Conservation (phyloP, 305 asterid species). For the Solanum hybrid region DNA sequence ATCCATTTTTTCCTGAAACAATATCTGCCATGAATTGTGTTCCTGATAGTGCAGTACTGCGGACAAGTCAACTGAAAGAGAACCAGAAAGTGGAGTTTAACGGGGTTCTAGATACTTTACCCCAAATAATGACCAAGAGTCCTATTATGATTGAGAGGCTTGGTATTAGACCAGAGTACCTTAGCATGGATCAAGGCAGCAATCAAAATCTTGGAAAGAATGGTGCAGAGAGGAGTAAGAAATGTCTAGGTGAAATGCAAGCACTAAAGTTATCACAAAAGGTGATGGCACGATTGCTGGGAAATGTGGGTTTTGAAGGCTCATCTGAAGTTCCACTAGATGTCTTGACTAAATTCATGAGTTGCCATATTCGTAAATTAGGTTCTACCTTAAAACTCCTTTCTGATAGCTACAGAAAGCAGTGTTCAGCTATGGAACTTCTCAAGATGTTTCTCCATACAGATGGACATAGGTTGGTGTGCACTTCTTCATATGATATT, state of each 20-base stretch:
- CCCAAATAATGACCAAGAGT: conserved; percentile 62
- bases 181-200: conserved; percentile 67
- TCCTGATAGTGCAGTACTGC: conserved; percentile 70
- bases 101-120: conserved; percentile 86
- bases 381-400: conserved; percentile 76
- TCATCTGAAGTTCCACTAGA: conserved; percentile 65
- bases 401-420: conserved; percentile 78
- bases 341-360: conserved; percentile 64
- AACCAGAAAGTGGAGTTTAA: conserved; percentile 57
- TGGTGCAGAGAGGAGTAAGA: conserved; percentile 49
- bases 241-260: conserved; percentile 64
- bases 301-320: conserved; percentile 67
- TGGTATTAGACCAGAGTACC: conserved; percentile 93
- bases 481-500: conserved; percentile 8
- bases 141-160: conserved; percentile 96
- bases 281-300: conserved; percentile 60
- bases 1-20: conserved; percentile 71
- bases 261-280: conserved; percentile 68
- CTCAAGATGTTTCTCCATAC: conserved; percentile 89
- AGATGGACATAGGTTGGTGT: conserved; percentile 65
- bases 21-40: conserved; percentile 80
- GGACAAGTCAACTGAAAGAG: conserved; percentile 25
- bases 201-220: conserved; percentile 54
- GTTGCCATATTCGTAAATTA: conserved; percentile 66
- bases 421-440: conserved; percentile 80